Conservation (phyloP, 441 rosid genomes). For the Omphalea diandra region DNA sequence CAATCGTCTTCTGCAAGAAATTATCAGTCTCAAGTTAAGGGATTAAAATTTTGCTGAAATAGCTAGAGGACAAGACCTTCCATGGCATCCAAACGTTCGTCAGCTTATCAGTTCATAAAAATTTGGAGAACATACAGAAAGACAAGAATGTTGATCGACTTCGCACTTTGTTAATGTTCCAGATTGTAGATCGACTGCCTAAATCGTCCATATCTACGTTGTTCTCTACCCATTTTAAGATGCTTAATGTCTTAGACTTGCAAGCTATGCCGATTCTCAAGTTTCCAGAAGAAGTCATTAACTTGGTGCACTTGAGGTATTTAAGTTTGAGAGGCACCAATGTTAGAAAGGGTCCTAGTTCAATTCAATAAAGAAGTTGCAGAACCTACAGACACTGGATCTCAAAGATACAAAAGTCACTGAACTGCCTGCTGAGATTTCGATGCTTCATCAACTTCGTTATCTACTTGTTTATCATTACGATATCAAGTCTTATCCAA, state of each 20-base stretch:
- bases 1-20: conserved; percentile 25
- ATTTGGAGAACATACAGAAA: conserved; percentile 13
- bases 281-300: conserved; percentile 28
- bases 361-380: conserved; percentile 38
- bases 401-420: conserved; percentile 37
- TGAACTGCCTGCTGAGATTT: conserved; percentile 32
- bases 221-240: conserved; percentile 19
- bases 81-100: conserved; percentile 32
- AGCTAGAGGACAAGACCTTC: conserved; percentile 22
- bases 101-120: conserved; percentile 37
- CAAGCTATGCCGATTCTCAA: conserved; percentile 20
- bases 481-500: conserved; percentile 22
- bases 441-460: conserved; percentile 29
- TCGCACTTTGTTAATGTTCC: conserved; percentile 41
- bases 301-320: conserved; percentile 29
- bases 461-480: conserved; percentile 37
- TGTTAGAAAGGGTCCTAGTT: conserved; percentile 24
- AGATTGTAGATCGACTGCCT: conserved; percentile 28
- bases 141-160: conserved; percentile 21
- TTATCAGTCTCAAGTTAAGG: conserved; percentile 8
- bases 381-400: conserved; percentile 39
- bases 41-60: conserved; percentile 24
- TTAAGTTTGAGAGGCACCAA: conserved; percentile 34
- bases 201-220: conserved; percentile 10
- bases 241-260: conserved; percentile 37